Conservation (phyloP, 192 early-diverging fungal genomes). For the Polychytrium aggregatum region DNA sequence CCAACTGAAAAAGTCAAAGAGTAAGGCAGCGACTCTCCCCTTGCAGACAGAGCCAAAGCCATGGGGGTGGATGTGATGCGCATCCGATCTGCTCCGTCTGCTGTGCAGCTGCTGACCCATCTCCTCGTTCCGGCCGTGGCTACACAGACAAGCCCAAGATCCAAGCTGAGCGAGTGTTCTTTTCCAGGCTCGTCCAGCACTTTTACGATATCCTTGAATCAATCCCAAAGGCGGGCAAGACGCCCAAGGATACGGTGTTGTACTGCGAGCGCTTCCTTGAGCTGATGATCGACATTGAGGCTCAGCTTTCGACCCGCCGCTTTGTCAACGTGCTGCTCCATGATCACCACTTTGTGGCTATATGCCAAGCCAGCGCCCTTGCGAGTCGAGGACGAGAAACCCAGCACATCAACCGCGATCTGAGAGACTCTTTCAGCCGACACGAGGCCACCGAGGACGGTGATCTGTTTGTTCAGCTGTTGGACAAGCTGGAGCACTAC, state of each 20-base stretch:
- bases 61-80: slow-evolving; percentile 11
- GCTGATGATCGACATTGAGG: slow-evolving; percentile 74
- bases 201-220: slow-evolving; percentile 50
- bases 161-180: slow-evolving; percentile 46
- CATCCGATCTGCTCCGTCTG: not conserved
- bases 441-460: no score
- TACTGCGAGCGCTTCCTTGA: slow-evolving; percentile 70
- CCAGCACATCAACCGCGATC: not conserved
- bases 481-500: slow-evolving; percentile 59
- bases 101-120: not conserved
- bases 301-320: slow-evolving; percentile 87
- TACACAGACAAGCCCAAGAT: slow-evolving; percentile 40
- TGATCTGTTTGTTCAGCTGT: slow-evolving; percentile 46
- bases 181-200: slow-evolving; percentile 52
- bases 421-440: slow-evolving; percentile 3
- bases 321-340: slow-evolving; percentile 68
- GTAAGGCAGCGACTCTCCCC: slow-evolving; percentile 4
- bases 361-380: slow-evolving; percentile 14
- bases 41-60: slow-evolving; percentile 16
- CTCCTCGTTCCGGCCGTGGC: slow-evolving; percentile 18
- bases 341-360: slow-evolving; percentile 60
- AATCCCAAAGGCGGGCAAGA: slow-evolving; percentile 28
- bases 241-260: slow-evolving; percentile 28
- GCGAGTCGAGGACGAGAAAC: slow-evolving; percentile 16
- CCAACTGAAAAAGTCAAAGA: no score